Evolutionary conservation across 177 flowering plant species (phyloP).

Genomic region (Vitis hybrid): DNA sequence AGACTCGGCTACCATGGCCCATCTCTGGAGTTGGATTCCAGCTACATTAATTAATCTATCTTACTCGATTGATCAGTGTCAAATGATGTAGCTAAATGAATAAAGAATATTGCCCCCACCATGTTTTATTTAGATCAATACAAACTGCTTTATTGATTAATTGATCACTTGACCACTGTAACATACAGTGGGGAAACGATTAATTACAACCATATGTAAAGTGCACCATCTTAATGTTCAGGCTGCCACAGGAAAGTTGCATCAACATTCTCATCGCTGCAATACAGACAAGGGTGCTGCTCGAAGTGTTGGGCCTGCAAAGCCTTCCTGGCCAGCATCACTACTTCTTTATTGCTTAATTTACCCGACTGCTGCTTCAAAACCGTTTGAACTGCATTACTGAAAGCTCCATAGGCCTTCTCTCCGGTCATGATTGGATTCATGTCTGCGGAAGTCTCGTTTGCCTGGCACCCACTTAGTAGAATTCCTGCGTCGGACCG

Average conservation of each 20-base stretch:
- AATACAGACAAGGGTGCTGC: slow-evolving; percentile 82
- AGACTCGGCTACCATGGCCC: too few species aligned
- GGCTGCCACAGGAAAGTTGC: slow-evolving; percentile 44
- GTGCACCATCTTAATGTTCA: background rate
- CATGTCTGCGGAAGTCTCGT: slow-evolving; percentile 71
- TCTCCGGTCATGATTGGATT: slow-evolving; percentile 23
- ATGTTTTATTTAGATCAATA: too few species aligned
- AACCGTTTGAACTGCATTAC: slow-evolving; percentile 56
- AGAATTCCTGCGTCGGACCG: slow-evolving; percentile 61
- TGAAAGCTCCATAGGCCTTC: slow-evolving; percentile 75
- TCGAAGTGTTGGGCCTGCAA: slow-evolving; percentile 27
- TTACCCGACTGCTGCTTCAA: slow-evolving; percentile 29
- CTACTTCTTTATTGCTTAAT: slow-evolving; percentile 49
- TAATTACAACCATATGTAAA: too few species aligned
- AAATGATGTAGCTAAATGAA: too few species aligned
- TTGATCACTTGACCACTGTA: too few species aligned
- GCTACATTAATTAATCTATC: too few species aligned
- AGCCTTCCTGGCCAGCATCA: slow-evolving; percentile 44
- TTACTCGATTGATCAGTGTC: too few species aligned
- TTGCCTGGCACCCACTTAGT: slow-evolving; percentile 77
- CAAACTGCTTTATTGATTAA: too few species aligned
- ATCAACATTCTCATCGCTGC: slow-evolving; percentile 68
- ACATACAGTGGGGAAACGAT: too few species aligned
- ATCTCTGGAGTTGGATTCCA: too few species aligned
- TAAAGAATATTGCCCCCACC: too few species aligned